These are phyloP conservation scores for Artemisia argyi DNA, from an alignment of 129 eudicot genomes.

Conservation along the genomic window DNA sequence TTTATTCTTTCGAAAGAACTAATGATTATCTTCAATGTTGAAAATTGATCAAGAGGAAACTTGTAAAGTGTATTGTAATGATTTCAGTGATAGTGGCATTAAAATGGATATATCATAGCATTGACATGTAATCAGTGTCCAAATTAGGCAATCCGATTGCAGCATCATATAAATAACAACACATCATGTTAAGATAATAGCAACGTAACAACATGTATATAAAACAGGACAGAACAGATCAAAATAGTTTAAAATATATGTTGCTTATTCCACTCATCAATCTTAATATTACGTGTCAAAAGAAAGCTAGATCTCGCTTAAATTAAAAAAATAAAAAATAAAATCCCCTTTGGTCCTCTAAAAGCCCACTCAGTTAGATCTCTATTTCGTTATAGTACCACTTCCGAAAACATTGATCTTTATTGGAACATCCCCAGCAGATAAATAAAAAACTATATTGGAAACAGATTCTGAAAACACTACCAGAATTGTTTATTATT, in stretches of 20 bases:
- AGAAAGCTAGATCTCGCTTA: constrained; percentile 12
- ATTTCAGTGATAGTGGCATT: constrained; percentile 15
- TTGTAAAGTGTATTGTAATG: constrained; percentile 20
- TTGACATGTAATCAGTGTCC: constrained; percentile 17
- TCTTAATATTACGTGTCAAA: constrained; percentile 18
- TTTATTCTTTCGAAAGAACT: constrained; percentile 23
- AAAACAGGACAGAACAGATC: constrained; percentile 15
- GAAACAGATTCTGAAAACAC: constrained; percentile 62
- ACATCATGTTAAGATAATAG: constrained; percentile 5
- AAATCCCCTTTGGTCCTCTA: constrained; percentile 5
- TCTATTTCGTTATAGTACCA: constrained; percentile 10
- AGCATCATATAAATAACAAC: constrained; percentile 15
- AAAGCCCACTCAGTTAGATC: not conserved
- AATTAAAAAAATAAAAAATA: not conserved
- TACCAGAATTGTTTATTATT: constrained; percentile 36
- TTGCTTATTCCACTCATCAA: constrained; percentile 23
- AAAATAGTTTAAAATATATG: constrained; percentile 2
- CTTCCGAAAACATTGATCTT: constrained; percentile 21
- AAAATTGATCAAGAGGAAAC: constrained; percentile 22
- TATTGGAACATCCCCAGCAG: constrained; percentile 30
- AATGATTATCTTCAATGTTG: constrained; percentile 21
- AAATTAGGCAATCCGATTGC: not conserved
- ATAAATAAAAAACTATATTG: constrained; percentile 27
- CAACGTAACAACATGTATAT: not conserved
- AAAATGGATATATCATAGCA: constrained; percentile 14